These are phyloP conservation scores for Jamesozyma gamospora DNA, from an alignment of 805 yeast species.

Conservation along the genomic window DNA sequence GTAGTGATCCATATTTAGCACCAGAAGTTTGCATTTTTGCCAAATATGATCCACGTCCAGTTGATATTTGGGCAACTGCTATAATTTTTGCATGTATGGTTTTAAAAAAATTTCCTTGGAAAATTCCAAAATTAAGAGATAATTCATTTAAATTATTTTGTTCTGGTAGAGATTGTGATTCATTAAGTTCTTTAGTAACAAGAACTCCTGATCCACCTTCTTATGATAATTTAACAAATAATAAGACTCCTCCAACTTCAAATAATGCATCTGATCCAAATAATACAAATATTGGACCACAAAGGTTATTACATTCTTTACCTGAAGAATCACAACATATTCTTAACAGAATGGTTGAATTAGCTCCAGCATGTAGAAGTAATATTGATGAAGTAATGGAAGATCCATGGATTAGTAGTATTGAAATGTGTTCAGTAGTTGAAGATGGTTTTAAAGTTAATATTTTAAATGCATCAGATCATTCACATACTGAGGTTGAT, in stretches of 20 bases:
- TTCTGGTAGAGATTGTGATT: conserved; percentile 57
- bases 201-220: conserved; percentile 42
- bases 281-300: conserved; percentile 65
- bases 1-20: conserved; percentile 85
- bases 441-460: conserved; percentile 34
- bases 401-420: conserved; percentile 56
- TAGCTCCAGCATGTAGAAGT: conserved; percentile 80
- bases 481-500: conserved; percentile 80
- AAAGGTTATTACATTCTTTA: conserved; percentile 56
- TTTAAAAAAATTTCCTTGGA: conserved; percentile 89
- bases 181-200: conserved; percentile 53
- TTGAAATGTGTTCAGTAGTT: conserved; percentile 53
- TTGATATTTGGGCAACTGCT: conserved; percentile 89
- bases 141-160: conserved; percentile 77
- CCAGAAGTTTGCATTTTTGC: conserved; percentile 83
- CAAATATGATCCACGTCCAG: conserved; percentile 85
- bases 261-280: conserved; percentile 35
- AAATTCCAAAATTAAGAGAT: conserved; percentile 74
- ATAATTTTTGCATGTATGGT: conserved; percentile 89
- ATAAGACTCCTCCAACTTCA: neutral
- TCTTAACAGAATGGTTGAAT: conserved; percentile 66
- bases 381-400: conserved; percentile 69
- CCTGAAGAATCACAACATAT: conserved; percentile 61
- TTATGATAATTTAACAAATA: conserved; percentile 16
- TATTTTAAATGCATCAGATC: conserved; percentile 42